A percentile compares a stretch with the other conserved stretches of the same genome.
Conservation (phyloP, 495 filamentous ascomycete genomes). For the Lichina pygmaea region DNA sequence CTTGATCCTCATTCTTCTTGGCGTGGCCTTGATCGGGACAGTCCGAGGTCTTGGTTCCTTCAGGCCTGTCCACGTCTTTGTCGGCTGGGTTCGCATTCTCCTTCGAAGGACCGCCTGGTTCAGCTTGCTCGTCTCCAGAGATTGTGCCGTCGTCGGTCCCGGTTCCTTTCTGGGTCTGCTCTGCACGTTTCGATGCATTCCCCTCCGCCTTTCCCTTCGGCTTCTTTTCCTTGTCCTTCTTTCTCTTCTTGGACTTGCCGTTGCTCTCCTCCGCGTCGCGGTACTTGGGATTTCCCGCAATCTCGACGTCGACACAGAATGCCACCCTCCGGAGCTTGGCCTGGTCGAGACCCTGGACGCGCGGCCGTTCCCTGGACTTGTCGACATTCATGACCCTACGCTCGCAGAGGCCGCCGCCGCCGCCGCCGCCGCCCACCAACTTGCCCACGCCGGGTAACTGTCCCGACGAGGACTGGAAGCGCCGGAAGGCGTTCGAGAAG, state of each 20-base stretch:
- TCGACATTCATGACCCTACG: conserved; percentile 72
- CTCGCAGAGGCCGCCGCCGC: conserved; percentile 31
- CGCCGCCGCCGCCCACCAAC: conserved; percentile 19
- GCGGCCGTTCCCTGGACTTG: conserved; percentile 46
- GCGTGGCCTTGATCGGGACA: background rate
- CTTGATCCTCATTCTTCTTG: background rate
- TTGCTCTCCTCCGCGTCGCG: conserved; percentile 9
- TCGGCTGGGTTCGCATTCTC: background rate
- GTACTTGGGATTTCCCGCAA: conserved; percentile 38
- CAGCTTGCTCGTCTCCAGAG: conserved; percentile 12
- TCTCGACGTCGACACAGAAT: conserved; percentile 93
- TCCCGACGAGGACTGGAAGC: conserved; percentile 38
- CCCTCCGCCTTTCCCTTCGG: conserved; percentile 41
- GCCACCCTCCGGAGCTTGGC: conserved; percentile 64
- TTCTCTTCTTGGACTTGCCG: conserved; percentile 9
- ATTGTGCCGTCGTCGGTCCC: conserved; percentile 20
- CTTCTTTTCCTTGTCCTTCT: conserved; percentile 33
- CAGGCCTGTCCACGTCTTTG: background rate
- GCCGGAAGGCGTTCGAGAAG: conserved; percentile 52
- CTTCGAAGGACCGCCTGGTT: background rate
- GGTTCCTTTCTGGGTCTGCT: conserved; percentile 28
- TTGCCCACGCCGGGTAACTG: background rate
- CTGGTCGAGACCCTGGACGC: conserved; percentile 51
- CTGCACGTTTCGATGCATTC: conserved; percentile 34
- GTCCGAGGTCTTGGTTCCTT: background rate